phyloP scores from a whole-genome alignment of 306 rosid genomes.

The Cicer chorassanicum region DNA sequence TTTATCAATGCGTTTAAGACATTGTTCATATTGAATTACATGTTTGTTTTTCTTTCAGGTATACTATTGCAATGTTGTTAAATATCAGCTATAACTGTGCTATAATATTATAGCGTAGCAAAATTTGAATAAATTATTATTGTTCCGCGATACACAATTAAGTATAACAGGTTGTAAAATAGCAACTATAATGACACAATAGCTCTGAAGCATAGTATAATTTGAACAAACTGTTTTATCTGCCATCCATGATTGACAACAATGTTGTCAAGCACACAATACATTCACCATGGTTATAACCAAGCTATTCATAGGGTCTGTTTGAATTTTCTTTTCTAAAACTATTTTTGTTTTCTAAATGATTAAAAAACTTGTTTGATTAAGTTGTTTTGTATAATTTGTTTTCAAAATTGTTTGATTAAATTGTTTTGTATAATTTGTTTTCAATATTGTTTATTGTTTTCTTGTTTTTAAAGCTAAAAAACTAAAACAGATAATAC shows the following conservation, averaged over 20 bases:
- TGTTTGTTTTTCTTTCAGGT: not conserved
- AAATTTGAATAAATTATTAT: too few relatives aligned
- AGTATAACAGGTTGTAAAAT: too few relatives aligned
- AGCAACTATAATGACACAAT: too few relatives aligned
- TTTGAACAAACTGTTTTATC: too few relatives aligned
- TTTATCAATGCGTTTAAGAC: not conserved
- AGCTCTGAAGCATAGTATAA: too few relatives aligned
- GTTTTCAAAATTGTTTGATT: not conserved
- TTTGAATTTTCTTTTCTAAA: not conserved
- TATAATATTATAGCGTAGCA: too few relatives aligned
- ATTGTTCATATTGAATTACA: slow-evolving; percentile 5
- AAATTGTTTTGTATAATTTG: not conserved
- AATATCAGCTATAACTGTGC: too few relatives aligned
- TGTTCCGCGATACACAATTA: too few relatives aligned
- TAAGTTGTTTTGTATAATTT: not conserved
- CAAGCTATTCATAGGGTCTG: not conserved
- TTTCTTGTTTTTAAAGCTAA: not conserved
- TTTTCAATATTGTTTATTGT: not conserved
- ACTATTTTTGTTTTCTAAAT: not conserved
- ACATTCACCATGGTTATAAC: not conserved
- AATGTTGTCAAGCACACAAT: not conserved
- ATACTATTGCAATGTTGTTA: not conserved
- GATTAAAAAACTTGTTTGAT: not conserved
- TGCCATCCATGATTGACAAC: too few relatives aligned
- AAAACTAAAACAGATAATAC: not conserved